Base-by-base conservation (phyloP, 1,284 basidiomycete species). In the Schizophyllum amplum region DNA sequence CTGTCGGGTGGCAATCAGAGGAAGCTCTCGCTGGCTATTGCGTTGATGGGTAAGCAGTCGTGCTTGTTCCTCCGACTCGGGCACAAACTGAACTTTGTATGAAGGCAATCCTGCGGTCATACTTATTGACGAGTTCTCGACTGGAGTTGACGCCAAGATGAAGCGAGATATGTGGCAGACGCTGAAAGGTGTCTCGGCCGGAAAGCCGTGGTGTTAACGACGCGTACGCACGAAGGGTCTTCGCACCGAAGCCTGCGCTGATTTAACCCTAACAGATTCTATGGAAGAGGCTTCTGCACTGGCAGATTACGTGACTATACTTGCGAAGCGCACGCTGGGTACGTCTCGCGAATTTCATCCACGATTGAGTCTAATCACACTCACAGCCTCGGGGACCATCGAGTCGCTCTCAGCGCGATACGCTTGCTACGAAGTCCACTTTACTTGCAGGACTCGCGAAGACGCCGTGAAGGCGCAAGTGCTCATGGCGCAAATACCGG, bases 91-190 rank as follows among this genome's bases (percentile, higher is more conserved):
- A 54, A 55, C 47, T 51, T 47, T 9, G 22, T 51, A 23, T 24
- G 6, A 60, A 84, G 84, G 88, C 3, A 91, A 92, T 64, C 87
- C 89, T 0, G 73, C 84, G 1, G 88, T 92, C 7, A 71, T 92
- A 3, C 75, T 92, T 47, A 88, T 93, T 50, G 90, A 93, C 64
- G 89, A 92, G 67, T 90, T 90, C 66, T 89, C 86, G 2, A 90
- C 87, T 1, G 90, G 90, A 4, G 83, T 92, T 23, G 90, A 92
- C 67, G 85, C 89, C 2, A 89, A 84, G 70, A 90, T 86, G 75
- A 92, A 91, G 69, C 75, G 90, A 49, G 86, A 90, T 23, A 88
- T 92, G 78, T 92, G 90, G 90, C 74, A 74, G 17, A 89, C 86
- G 0, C 72, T 92, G 51, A 75, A 83, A 58, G 78, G 78, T 46